Conservation (phyloP, 306 rosid genomes). For the Ochetophila trinervis region DNA sequence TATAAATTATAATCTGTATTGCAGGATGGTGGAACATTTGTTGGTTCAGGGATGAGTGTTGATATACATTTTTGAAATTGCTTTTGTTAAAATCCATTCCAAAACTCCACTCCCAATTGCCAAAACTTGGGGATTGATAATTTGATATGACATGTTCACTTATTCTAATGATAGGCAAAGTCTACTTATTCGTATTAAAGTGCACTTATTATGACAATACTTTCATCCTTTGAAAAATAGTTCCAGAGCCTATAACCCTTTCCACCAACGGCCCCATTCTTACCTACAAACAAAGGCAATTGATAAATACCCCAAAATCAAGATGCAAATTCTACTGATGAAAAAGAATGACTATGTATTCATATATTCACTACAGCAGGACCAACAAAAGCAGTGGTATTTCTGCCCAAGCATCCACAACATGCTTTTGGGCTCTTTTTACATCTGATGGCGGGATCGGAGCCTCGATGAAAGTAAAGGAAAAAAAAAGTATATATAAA, state of each 20-base stretch:
- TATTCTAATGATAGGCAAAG: too few species aligned
- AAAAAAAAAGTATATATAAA: too few species aligned
- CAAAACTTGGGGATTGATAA: constrained; percentile 91
- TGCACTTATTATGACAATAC: background rate
- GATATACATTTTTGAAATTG: constrained; percentile 83
- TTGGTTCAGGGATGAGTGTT: constrained; percentile 70
- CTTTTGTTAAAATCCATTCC: constrained; percentile 70
- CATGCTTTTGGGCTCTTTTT: constrained; percentile 43
- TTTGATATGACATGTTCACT: too few species aligned
- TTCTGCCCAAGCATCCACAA: constrained; percentile 55
- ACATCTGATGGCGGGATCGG: constrained; percentile 39
- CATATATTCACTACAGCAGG: constrained; percentile 89
- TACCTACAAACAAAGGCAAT: constrained; percentile 32
- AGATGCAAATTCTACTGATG: constrained; percentile 5
- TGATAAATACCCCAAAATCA: background rate
- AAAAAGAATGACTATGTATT: constrained; percentile 1
- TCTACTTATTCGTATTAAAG: too few species aligned
- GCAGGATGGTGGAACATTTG: constrained; percentile 89
- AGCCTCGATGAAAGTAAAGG: constrained; percentile 40
- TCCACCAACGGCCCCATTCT: constrained; percentile 42
- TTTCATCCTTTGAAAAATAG: constrained; percentile 25
- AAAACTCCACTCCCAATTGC: constrained; percentile 83
- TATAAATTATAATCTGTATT: constrained; percentile 8
- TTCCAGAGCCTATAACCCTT: constrained; percentile 75
- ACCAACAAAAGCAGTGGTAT: constrained; percentile 68